A percentile compares a stretch with the other conserved stretches of the same genome.
Evolutionary conservation across 257 asterid species (phyloP).

Genomic region (Rubia yunnanensis): DNA sequence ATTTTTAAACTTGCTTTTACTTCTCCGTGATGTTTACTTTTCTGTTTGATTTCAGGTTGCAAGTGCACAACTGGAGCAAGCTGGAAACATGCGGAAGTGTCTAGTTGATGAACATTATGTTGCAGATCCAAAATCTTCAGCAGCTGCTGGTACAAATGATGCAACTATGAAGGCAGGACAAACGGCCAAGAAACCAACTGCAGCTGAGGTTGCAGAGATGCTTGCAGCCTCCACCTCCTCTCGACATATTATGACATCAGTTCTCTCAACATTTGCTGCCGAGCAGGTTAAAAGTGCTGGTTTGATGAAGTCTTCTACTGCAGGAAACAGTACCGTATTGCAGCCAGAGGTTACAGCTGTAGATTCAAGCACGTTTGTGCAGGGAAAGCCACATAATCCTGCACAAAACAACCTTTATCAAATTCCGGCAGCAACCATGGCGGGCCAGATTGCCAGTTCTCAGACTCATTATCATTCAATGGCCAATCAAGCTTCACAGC

Average conservation of each 20-base stretch:
- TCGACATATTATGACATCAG: slow-evolving; percentile 76
- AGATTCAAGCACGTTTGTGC: slow-evolving; percentile 35
- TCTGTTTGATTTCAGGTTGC: slow-evolving; percentile 53
- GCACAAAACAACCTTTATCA: slow-evolving; percentile 43
- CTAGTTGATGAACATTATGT: slow-evolving; percentile 47
- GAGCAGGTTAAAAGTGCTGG: slow-evolving; percentile 76
- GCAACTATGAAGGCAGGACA: slow-evolving; percentile 26
- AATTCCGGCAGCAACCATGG: slow-evolving; percentile 27
- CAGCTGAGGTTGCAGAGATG: slow-evolving; percentile 84
- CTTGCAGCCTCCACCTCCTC: slow-evolving; percentile 88
- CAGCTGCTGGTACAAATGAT: slow-evolving; percentile 15
- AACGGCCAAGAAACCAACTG: slow-evolving; percentile 54
- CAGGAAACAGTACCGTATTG: slow-evolving; percentile 22
- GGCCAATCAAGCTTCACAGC: slow-evolving; percentile 43
- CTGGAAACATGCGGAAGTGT: slow-evolving; percentile 38
- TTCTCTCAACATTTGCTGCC: slow-evolving; percentile 85
- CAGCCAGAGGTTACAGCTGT: slow-evolving; percentile 24
- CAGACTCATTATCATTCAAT: slow-evolving; percentile 46
- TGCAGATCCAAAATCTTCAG: slow-evolving; percentile 30
- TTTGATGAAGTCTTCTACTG: slow-evolving; percentile 38
- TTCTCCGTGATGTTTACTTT: slow-evolving; percentile 3
- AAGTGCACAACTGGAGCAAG: slow-evolving; percentile 63
- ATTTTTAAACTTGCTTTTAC: background rate
- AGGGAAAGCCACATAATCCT: slow-evolving; percentile 23
- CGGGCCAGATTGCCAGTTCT: slow-evolving; percentile 34